These are phyloP conservation scores for Colletotrichum sansevieriae DNA, from an alignment of 2,329 filamentous ascomycete genomes.

Conservation along the genomic window DNA sequence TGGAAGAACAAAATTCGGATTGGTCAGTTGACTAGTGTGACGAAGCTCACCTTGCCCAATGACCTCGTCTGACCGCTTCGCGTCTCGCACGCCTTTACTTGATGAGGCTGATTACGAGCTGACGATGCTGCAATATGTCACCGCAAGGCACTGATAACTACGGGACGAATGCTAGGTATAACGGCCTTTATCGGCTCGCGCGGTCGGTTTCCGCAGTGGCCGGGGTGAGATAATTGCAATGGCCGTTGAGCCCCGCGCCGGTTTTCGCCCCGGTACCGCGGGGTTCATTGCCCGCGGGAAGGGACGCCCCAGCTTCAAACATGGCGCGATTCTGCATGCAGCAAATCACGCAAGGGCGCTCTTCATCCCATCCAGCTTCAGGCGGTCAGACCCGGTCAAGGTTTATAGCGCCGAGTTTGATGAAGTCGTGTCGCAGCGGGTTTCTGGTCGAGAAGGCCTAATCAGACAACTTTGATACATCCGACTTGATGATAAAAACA, in stretches of 20 bases:
- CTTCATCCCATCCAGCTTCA: background rate
- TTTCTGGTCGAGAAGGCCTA: background rate
- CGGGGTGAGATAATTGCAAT: constrained; percentile 11
- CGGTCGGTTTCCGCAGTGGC: constrained; percentile 19
- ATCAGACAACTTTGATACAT: background rate
- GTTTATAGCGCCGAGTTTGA: background rate
- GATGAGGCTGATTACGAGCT: too few species aligned
- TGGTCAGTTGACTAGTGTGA: background rate
- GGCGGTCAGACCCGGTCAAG: background rate
- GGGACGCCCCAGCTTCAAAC: constrained; percentile 21
- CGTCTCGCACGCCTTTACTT: background rate
- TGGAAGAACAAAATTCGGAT: too few species aligned
- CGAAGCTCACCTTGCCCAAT: background rate
- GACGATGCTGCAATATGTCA: background rate
- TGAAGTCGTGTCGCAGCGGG: background rate
- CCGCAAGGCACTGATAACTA: background rate
- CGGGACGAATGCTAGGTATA: background rate
- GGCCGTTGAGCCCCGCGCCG: constrained; percentile 33
- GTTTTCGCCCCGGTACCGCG: constrained; percentile 37
- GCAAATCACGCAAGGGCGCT: constrained; percentile 8
- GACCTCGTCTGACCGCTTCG: constrained; percentile 2
- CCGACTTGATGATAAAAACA: background rate
- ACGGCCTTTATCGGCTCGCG: background rate
- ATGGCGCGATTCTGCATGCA: constrained; percentile 19
- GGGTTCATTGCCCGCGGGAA: constrained; percentile 37